Conservation (phyloP, 225 moss, liverwort and hornwort genomes). For the Asterella californica region DNA sequence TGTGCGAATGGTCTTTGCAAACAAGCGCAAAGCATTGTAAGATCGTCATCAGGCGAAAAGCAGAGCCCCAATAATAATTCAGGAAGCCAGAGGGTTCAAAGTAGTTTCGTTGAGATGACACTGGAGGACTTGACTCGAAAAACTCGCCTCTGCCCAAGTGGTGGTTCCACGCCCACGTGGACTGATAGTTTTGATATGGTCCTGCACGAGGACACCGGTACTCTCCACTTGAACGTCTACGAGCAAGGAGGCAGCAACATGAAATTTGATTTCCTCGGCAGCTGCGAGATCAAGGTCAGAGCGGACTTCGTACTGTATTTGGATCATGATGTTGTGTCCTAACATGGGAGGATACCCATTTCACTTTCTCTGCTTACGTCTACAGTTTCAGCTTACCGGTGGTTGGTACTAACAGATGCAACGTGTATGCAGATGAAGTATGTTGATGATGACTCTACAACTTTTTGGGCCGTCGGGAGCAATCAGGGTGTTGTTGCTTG, state of each 20-base stretch:
- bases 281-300: constrained; percentile 83
- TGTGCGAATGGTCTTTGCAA: constrained; percentile 63
- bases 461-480: constrained; percentile 83
- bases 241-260: constrained; percentile 76
- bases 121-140: constrained; percentile 84
- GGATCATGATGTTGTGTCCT: not conserved
- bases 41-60: constrained; percentile 28
- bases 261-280: constrained; percentile 86
- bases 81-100: constrained; percentile 47
- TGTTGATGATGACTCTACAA: constrained; percentile 88
- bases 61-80: constrained; percentile 36
- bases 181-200: constrained; percentile 80
- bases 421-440: constrained; percentile 70
- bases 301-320: not conserved
- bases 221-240: constrained; percentile 66
- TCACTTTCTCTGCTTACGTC: not conserved
- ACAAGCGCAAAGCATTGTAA: constrained; percentile 32
- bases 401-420: not conserved
- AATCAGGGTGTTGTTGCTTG: constrained; percentile 53
- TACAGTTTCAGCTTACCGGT: not conserved
- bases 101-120: constrained; percentile 75
- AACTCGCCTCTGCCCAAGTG: constrained; percentile 54
- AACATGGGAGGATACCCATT: not conserved
- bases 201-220: constrained; percentile 79
- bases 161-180: constrained; percentile 59